Evolutionary conservation across 345 rosid genomes (phyloP), one percentile per base, ranked within the genome.

Genomic region (Salix suchowensis): DNA sequence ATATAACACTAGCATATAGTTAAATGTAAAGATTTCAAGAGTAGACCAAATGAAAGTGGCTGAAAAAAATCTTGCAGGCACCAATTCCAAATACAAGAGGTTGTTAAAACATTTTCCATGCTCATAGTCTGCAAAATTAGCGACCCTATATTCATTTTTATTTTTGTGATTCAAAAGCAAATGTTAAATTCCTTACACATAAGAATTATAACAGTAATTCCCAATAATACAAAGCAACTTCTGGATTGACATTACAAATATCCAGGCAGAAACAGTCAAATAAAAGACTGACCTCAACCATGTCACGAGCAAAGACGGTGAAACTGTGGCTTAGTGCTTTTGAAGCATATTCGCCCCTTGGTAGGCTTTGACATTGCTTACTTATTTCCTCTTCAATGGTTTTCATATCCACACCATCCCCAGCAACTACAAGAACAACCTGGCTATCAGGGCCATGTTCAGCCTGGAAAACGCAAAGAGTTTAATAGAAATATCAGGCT

Each of bases 401-500:
- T 73, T 86, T 86, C 76, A 91, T 24, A 86, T 93, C 82, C 60
- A 93, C 90, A 77, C 88, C 90, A 28, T 90, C 90, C n/a, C 98
- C 98, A 58, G 84, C 88, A 79, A 89, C 83, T 72, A 93, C 98
- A 76, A 91, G 96, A 80, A 95, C 97, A 82, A 93, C 97, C 81
- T 91, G 98, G 82, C 98, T 93, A 84, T 95, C 98, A 66, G 98
- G 97, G 68, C 98, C 98, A 82, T 91, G 98, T 83, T 96, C 99
- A 50, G 97, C 99, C 99, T 92, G 88, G 74, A 79, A 81, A 36
- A 61, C 5, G 34, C 69, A 77, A 77, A 58, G n/a, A 48, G 54
- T 6, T 23, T 46, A 4, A 44, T 16, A 16, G 30, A 21, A 46
- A 32, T 58, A 68, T 67, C 62, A 80, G 30, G 26, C 26, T 50